A percentile compares a stretch with the other conserved stretches of the same genome.
Evolutionary conservation across 2,329 filamentous ascomycete genomes (phyloP).

Genomic region (Sporothrix mexicana): DNA sequence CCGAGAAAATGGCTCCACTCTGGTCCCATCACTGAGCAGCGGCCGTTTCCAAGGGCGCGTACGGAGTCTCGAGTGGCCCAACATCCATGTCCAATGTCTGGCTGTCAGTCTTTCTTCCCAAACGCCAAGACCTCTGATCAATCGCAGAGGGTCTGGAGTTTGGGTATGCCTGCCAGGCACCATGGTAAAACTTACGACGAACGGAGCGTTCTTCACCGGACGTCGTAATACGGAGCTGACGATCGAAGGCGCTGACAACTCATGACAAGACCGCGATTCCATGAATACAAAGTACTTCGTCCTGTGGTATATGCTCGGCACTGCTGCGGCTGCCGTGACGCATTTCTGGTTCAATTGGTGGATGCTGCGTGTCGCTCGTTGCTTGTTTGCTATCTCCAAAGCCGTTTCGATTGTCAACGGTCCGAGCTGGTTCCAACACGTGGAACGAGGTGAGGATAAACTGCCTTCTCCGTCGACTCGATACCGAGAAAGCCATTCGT

Average conservation of each 20-base stretch:
- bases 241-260: background rate
- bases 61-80: constrained; percentile 37
- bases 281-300: background rate
- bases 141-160: constrained; percentile 20
- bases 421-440: background rate
- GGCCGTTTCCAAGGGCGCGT: constrained; percentile 53
- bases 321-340: too few relatives aligned
- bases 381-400: background rate
- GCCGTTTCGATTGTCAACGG: background rate
- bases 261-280: background rate
- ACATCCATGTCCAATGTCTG: constrained; percentile 27
- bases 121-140: constrained; percentile 30
- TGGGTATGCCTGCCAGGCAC: constrained; percentile 15
- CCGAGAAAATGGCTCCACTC: constrained; percentile 41
- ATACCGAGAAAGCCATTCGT: background rate
- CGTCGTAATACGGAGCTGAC: constrained; percentile 9
- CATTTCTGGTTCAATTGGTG: background rate
- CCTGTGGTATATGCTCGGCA: background rate
- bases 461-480: background rate
- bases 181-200: constrained; percentile 22
- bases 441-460: background rate
- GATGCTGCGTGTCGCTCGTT: too few relatives aligned
- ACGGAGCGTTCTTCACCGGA: background rate
- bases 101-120: constrained; percentile 19
- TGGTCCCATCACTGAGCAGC: constrained; percentile 41